Percentiles rank a stretch among this genome's conserved stretches.
These are phyloP conservation scores for Lithospermum erythrorhizon DNA, from an alignment of 257 asterid species.

Conservation along the genomic window DNA sequence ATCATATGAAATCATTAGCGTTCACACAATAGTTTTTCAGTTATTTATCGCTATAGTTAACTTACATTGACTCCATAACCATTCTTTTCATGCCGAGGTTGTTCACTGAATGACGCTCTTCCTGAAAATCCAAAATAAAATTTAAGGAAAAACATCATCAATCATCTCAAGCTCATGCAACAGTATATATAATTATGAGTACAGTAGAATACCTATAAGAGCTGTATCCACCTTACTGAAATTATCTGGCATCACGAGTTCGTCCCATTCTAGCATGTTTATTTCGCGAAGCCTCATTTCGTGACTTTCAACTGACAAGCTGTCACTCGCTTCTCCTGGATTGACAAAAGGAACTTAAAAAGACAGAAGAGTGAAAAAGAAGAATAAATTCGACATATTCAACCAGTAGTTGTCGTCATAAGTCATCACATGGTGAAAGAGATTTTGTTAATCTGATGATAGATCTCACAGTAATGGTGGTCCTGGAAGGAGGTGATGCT, in stretches of 20 bases:
- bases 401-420: background rate
- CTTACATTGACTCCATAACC: constrained; percentile 35
- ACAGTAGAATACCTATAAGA: constrained; percentile 35
- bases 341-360: constrained; percentile 10
- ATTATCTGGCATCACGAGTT: constrained; percentile 53
- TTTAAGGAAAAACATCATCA: constrained; percentile 1
- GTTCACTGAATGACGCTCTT: constrained; percentile 27
- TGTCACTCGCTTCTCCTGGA: constrained; percentile 36
- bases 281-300: constrained; percentile 65
- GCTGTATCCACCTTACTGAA: constrained; percentile 29
- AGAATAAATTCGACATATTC: background rate
- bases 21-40: background rate
- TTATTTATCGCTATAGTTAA: constrained; percentile 3
- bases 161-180: background rate
- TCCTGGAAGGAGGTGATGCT: background rate
- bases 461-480: background rate
- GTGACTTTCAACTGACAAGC: constrained; percentile 34
- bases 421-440: background rate
- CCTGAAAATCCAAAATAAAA: constrained; percentile 22
- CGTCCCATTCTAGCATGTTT: constrained; percentile 84
- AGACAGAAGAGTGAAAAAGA: constrained; percentile 1
- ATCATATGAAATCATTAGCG: background rate
- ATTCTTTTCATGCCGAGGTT: constrained; percentile 30
- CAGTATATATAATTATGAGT: no score
- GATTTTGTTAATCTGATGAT: background rate